phyloP scores from a whole-genome alignment of 345 rosid genomes.

The Pseudoturritis turrita region DNA sequence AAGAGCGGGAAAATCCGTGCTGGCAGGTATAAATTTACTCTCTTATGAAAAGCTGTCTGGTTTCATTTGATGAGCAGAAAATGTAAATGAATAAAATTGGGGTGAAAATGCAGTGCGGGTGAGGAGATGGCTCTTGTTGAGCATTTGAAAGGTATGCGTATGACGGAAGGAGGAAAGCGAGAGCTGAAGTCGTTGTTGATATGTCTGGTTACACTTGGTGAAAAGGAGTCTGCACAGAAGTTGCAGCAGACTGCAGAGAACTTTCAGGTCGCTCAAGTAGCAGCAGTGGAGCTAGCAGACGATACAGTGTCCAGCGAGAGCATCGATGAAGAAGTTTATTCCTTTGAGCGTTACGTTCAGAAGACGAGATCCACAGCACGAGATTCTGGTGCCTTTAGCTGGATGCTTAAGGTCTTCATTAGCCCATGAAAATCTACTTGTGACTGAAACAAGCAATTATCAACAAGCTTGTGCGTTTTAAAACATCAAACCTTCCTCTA shows the following conservation, averaged over 20 bases:
- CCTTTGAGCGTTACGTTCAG: conserved; percentile 49
- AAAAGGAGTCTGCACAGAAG: conserved; percentile 62
- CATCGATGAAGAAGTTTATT: conserved; percentile 53
- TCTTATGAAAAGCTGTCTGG: not conserved
- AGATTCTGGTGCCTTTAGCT: conserved; percentile 51
- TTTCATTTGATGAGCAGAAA: not conserved
- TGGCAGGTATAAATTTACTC: conserved; percentile 53
- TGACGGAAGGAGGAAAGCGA: conserved; percentile 58
- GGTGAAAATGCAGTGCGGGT: conserved; percentile 55
- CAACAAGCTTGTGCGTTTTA: not conserved
- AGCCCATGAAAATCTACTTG: conserved; percentile 37
- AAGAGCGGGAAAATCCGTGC: conserved; percentile 89
- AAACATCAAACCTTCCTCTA: conserved; percentile 4
- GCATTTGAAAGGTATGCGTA: conserved; percentile 83
- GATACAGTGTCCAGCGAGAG: conserved; percentile 51
- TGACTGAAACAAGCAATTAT: not conserved
- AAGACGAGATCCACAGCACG: conserved; percentile 39
- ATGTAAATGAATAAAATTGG: conserved; percentile 20
- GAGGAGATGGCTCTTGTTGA: conserved; percentile 96
- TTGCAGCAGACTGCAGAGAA: conserved; percentile 64
- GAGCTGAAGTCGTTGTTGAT: conserved; percentile 76
- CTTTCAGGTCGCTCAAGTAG: conserved; percentile 70
- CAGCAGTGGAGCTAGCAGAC: conserved; percentile 78
- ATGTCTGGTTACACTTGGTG: conserved; percentile 68
- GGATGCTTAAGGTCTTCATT: conserved; percentile 69